These are phyloP conservation scores for Colletotrichum somersetense DNA, from an alignment of 2,329 filamentous ascomycete genomes.

Conservation along the genomic window DNA sequence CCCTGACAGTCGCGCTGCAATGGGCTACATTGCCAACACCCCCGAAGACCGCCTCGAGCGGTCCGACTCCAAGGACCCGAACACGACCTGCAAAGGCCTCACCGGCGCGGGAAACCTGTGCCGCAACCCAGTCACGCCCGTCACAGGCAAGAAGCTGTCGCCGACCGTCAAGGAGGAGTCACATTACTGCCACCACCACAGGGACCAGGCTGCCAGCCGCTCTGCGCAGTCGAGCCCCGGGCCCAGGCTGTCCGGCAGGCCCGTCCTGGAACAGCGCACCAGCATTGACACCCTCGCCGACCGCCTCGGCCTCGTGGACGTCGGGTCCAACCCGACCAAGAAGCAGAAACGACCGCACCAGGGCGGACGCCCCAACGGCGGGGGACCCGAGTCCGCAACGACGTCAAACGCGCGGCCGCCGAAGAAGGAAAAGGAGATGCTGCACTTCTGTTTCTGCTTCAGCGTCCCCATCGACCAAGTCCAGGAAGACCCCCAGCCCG, in stretches of 20 bases:
- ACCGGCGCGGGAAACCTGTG: slow-evolving; percentile 87
- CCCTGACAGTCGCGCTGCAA: slow-evolving; percentile 49
- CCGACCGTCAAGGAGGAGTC: slow-evolving; percentile 59
- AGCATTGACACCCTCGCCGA: slow-evolving; percentile 92
- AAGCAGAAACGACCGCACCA: slow-evolving; percentile 48
- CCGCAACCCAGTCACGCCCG: slow-evolving; percentile 74
- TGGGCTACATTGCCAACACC: slow-evolving; percentile 78
- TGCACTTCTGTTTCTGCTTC: slow-evolving; percentile 67
- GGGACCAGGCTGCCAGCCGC: slow-evolving; percentile 81
- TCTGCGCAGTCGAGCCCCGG: slow-evolving; percentile 62
- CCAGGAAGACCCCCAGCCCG: slow-evolving; percentile 45
- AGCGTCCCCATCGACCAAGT: slow-evolving; percentile 60
- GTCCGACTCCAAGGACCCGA: slow-evolving; percentile 86
- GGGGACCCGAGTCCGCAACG: slow-evolving; percentile 20
- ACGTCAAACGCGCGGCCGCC: slow-evolving; percentile 42
- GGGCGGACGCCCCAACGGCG: slow-evolving; percentile 43
- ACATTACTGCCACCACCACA: slow-evolving; percentile 97
- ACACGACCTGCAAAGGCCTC: slow-evolving; percentile 88
- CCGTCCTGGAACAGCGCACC: slow-evolving; percentile 73
- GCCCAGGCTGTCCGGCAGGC: slow-evolving; percentile 57
- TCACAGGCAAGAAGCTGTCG: slow-evolving; percentile 44
- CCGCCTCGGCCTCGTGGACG: slow-evolving; percentile 79
- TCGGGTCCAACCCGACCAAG: slow-evolving; percentile 57
- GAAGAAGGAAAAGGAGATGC: slow-evolving; percentile 49
- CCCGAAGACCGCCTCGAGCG: slow-evolving; percentile 85